These are phyloP conservation scores for Cryptosporidium sp. DNA, from an alignment of 169 alveolate species.

Conservation along the genomic window DNA sequence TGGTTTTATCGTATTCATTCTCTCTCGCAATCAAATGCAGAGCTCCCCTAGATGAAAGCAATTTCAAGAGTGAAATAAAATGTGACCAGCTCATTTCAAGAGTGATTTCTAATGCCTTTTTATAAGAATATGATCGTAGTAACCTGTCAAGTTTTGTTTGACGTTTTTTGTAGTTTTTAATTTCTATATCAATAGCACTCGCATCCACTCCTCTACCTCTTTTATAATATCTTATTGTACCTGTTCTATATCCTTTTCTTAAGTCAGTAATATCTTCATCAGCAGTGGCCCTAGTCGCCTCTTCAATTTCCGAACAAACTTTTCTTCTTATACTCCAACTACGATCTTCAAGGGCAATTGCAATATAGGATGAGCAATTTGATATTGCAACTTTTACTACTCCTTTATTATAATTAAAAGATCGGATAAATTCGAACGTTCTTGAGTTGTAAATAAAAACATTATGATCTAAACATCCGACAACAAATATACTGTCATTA, in stretches of 20 bases:
- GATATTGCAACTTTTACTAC: constrained; percentile 52
- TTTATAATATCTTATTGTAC: constrained; percentile 57
- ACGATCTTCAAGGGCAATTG: constrained; percentile 46
- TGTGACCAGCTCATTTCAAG: constrained; percentile 52
- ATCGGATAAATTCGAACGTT: constrained; percentile 28
- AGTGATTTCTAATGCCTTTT: constrained; percentile 49
- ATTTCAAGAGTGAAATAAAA: constrained; percentile 19
- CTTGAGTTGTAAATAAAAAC: constrained; percentile 5
- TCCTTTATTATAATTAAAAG: constrained; percentile 32
- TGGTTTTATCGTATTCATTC: not conserved
- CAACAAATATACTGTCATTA: constrained; percentile 20
- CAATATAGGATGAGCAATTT: constrained; percentile 40
- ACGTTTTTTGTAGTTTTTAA: constrained; percentile 8
- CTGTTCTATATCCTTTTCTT: constrained; percentile 39
- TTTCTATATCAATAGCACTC: not conserved
- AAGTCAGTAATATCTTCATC: not conserved
- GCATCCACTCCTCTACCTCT: constrained; percentile 39
- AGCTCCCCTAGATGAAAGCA: constrained; percentile 65
- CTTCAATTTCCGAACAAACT: not conserved
- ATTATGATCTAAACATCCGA: constrained; percentile 70
- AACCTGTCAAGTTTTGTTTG: constrained; percentile 47
- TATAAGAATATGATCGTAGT: constrained; percentile 50
- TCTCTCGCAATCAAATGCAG: constrained; percentile 52
- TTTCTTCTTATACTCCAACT: constrained; percentile 38
- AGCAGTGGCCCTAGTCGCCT: not conserved